Base-by-base conservation (phyloP, 768 basidiomycete species). In the Mycena indigotica region DNA sequence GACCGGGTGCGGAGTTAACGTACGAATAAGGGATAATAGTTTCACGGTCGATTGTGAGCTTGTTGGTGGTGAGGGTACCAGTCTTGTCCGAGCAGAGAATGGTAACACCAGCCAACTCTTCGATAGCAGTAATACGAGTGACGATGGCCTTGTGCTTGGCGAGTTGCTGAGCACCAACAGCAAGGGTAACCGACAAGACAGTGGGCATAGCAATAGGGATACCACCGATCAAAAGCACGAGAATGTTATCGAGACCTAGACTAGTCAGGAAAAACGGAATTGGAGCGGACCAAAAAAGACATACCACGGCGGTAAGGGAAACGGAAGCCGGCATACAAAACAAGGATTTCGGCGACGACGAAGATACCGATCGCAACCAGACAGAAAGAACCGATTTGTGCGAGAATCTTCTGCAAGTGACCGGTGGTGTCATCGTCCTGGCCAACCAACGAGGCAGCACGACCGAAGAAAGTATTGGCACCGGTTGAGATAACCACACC, bases 131-230 rank as follows among this genome's bases (percentile, higher is more conserved):
- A 79, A 98, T 98, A 82, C 95, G 95, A 53, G 96, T 98, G 74
- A 98, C 96, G 65, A 97, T 98, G 64, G 96, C 96, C 84, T 98
- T 97, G 85, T 98, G 93, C 82, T 95, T 95, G 68, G 96, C 95
- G 64, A 98, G 88, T 72, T 98, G 96, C 77, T 97, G 95, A 38
- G 96, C 96, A 77, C 96, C 96, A 71, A 98, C 95, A 52, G 96
- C 96, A 70, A 98, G 93, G 21, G 96, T 98, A 77, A 98, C 96
- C 55, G 95, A 97, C 59, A 98, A 77, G 64, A 98, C 95, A 59
- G 96, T 98, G 65, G 96, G 96, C 96, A 98, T 98, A 72, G 96
- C 96, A 76, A 98, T 98, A 69, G 96, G 96, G 70, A 98, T 98
- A 81, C 96, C 96, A 82, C 96, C 96, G 76, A 98, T 98, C 84